A percentile compares a stretch with the other conserved stretches of the same genome.
phyloP scores from a whole-genome alignment of 1,284 basidiomycete genomes.

The Puccinia coronata region DNA sequence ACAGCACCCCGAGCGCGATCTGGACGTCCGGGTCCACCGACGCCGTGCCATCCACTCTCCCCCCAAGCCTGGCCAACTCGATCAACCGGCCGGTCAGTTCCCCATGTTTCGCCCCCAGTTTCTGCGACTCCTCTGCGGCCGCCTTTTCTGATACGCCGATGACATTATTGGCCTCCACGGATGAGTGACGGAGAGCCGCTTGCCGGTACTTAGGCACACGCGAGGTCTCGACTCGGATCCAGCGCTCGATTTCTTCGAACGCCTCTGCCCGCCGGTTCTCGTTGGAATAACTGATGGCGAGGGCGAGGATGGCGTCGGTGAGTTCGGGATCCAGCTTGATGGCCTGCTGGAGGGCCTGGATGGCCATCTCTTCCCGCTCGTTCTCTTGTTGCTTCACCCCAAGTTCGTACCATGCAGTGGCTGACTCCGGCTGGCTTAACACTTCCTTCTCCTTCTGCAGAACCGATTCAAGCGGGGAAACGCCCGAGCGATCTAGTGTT shows the following conservation, averaged over 20 bases:
- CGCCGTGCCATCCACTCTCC: constrained; percentile 28
- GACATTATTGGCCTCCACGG: neutral
- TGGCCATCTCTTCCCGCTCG: constrained; percentile 87
- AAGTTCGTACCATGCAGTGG: constrained; percentile 81
- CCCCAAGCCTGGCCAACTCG: constrained; percentile 57
- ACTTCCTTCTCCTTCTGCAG: constrained; percentile 88
- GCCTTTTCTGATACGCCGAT: neutral
- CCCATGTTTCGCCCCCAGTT: constrained; percentile 53
- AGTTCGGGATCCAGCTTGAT: constrained; percentile 73
- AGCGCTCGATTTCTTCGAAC: constrained; percentile 76
- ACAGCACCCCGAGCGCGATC: constrained; percentile 86
- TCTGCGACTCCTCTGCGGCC: neutral
- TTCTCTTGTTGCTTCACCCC: constrained; percentile 98
- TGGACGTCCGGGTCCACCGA: constrained; percentile 86
- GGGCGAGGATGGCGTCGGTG: constrained; percentile 81
- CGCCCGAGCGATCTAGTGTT: constrained; percentile 52
- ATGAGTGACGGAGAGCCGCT: neutral
- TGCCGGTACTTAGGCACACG: constrained; percentile 3
- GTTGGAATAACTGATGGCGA: constrained; percentile 90
- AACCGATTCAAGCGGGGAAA: constrained; percentile 48
- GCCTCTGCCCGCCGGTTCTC: constrained; percentile 70
- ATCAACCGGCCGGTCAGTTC: constrained; percentile 59
- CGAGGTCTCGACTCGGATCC: constrained; percentile 64
- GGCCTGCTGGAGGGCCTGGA: constrained; percentile 79
- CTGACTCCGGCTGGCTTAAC: constrained; percentile 72